Conservation (phyloP, 208 protist species). For the Trypanosoma scelopori region DNA sequence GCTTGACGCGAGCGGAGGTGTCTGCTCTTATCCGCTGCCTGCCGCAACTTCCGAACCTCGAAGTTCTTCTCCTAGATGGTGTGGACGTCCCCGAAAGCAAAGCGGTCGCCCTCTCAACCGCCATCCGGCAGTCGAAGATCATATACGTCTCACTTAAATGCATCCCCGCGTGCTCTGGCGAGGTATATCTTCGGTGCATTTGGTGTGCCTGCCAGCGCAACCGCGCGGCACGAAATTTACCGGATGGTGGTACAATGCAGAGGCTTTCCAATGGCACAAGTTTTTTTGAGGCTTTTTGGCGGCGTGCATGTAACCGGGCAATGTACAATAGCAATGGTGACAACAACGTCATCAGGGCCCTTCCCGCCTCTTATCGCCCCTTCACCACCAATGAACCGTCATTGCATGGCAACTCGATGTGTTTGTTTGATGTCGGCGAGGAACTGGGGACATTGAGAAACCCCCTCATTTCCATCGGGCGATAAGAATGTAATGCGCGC, state of each 20-base stretch:
- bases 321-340: no score
- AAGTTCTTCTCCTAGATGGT: conserved; percentile 68
- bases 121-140: conserved; percentile 45
- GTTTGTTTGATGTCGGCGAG: background rate
- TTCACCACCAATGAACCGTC: conserved; percentile 81
- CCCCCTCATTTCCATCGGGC: no score
- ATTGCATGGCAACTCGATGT: conserved; percentile 8
- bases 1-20: conserved; percentile 46
- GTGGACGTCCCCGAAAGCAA: conserved; percentile 46
- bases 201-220: conserved; percentile 26
- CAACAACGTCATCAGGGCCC: conserved; percentile 10
- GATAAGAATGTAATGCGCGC: no score
- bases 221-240: background rate
- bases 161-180: conserved; percentile 25
- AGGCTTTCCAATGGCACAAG: conserved; percentile 20
- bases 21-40: conserved; percentile 61
- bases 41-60: conserved; percentile 43
- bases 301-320: background rate
- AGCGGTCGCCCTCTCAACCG: conserved; percentile 40
- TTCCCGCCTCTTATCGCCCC: conserved; percentile 51
- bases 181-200: conserved; percentile 30
- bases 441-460: background rate
- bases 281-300: conserved; percentile 46
- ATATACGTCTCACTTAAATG: conserved; percentile 47
- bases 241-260: conserved; percentile 3